A percentile compares a stretch with the other conserved stretches of the same genome.
These are phyloP conservation scores for Salix brachista DNA, from an alignment of 345 rosid species.

Conservation along the genomic window DNA sequence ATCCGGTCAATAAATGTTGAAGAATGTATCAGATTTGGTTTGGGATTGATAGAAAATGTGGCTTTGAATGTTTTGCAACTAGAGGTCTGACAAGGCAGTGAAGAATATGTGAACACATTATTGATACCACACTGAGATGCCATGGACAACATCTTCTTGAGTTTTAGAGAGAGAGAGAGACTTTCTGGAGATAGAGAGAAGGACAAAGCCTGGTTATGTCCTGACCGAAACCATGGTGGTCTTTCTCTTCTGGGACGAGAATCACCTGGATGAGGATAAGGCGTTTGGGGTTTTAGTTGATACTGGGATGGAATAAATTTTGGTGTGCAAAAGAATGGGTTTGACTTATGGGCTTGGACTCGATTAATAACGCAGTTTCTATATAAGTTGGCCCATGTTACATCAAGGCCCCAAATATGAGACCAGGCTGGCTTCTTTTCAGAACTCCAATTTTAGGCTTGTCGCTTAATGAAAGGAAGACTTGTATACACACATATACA, in stretches of 20 bases:
- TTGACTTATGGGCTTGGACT: not conserved
- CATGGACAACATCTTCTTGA: constrained; percentile 40
- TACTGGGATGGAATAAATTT: not conserved
- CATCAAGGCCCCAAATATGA: not conserved
- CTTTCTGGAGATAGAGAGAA: not conserved
- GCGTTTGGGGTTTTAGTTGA: constrained; percentile 11
- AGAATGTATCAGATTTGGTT: not conserved
- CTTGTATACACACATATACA: no score
- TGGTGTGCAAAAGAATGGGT: not conserved
- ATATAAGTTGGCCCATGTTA: not conserved
- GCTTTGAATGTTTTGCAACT: constrained; percentile 10
- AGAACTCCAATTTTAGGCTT: not conserved
- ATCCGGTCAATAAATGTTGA: constrained; percentile 8
- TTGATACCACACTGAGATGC: constrained; percentile 31
- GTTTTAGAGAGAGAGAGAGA: not conserved
- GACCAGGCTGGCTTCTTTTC: not conserved
- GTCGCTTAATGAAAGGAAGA: no score
- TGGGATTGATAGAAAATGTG: constrained; percentile 3
- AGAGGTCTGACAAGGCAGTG: constrained; percentile 22
- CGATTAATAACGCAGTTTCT: not conserved
- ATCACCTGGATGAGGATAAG: constrained; percentile 40
- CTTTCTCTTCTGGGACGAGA: constrained; percentile 11
- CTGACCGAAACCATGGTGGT: not conserved
- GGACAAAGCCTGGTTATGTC: constrained; percentile 5
- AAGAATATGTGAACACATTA: constrained; percentile 19